Evolutionary conservation across 306 rosid species (phyloP), one percentile per base, ranked within the genome.

Genomic region (Lathyrus oleraceus): DNA sequence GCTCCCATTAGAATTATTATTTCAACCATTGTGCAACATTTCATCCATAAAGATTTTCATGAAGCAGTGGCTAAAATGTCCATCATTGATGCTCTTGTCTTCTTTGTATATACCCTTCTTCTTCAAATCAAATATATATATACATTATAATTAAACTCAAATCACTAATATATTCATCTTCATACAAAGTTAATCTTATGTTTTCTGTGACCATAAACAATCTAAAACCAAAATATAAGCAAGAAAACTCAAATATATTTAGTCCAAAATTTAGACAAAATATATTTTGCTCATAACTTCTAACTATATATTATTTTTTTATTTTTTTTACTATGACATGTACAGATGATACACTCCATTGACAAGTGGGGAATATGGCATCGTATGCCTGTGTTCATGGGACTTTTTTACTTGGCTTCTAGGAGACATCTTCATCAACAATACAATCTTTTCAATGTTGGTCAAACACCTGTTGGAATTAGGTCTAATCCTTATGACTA

Each of bases 351-450:
- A 9, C 91, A 87, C 77, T 69, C 67, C 0, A 40, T 87, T 10
- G 91, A 87, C 51, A 87, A 82, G 75, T 0, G 80, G 28, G 87
- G 87, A 9, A 43, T 87, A 62, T 87, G 91, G 91, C 91, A 63
- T 35, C 75, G 82, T 0, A 23, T 84, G 3, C 91, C 91, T 0
- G 91, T 87, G 0, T 25, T 87, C 40, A 5, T 84, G 3, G 91
- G 91, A 0, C 71, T 87, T 0, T 0, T 76, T 0, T 82, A 87
- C 21, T 52, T 87, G 28, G 79, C 12, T 1, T 43, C 70, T 6
- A 58, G 92, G 0, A 73, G 89, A 1, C 89, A 45, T 38, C 84
- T 87, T 62, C 87, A 87, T 11, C 76, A 84, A 10, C 49, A 80
- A 8, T 87, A 87, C 76, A 87, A 87, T 59, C 82, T 87, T 54